Evolutionary conservation across 805 yeast genomes (phyloP).

Genomic region (Debaryomyces hansenii): DNA sequence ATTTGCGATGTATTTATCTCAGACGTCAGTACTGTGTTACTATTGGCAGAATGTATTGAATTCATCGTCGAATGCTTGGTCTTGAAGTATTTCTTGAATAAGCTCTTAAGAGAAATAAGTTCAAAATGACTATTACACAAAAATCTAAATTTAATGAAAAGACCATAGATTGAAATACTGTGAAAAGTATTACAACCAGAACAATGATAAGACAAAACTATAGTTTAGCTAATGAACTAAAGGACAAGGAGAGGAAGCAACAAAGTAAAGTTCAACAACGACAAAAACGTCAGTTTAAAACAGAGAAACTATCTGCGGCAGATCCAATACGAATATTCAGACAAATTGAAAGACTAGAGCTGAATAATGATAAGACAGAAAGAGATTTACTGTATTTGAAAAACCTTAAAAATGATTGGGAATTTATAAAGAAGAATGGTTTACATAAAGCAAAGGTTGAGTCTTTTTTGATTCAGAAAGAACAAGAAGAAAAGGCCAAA

Average conservation of each 20-base stretch:
- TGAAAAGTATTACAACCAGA: too few relatives aligned
- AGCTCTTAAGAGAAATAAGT: not conserved
- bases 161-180: not conserved
- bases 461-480: slow-evolving; percentile 19
- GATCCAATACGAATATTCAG: slow-evolving; percentile 37
- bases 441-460: slow-evolving; percentile 31
- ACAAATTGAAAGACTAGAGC: slow-evolving; percentile 31
- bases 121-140: not conserved
- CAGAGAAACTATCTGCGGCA: slow-evolving; percentile 23
- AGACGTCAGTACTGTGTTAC: not conserved
- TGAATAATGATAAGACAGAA: slow-evolving; percentile 10
- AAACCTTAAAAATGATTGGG: slow-evolving; percentile 40
- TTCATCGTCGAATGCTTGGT: not conserved
- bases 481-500: slow-evolving; percentile 16
- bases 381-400: slow-evolving; percentile 20
- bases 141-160: not conserved
- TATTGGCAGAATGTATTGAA: not conserved
- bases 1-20: slow-evolving; percentile 21
- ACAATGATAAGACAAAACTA: slow-evolving; percentile 28
- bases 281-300: slow-evolving; percentile 31
- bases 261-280: slow-evolving; percentile 36
- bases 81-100: not conserved
- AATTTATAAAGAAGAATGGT: slow-evolving; percentile 32
- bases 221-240: slow-evolving; percentile 39
- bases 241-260: slow-evolving; percentile 34